Percentiles rank a stretch among this genome's conserved stretches.
These are phyloP conservation scores for Calonectria hawksworthii DNA, from an alignment of 2,329 filamentous ascomycete genomes.

Conservation along the genomic window DNA sequence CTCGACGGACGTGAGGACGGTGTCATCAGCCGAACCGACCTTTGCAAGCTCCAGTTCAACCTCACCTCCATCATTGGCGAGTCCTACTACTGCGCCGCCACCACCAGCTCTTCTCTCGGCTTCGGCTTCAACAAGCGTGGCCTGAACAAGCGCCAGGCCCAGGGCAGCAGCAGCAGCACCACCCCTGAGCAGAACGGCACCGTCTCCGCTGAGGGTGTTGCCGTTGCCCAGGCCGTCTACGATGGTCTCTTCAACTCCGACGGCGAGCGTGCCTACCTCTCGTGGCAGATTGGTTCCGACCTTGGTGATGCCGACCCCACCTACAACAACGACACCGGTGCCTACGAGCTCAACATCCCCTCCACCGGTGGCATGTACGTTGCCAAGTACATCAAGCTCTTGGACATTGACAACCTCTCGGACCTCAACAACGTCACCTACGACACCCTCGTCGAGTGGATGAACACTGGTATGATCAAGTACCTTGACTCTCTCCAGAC, in stretches of 20 bases:
- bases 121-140: constrained; percentile 23
- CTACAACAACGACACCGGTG: constrained; percentile 50
- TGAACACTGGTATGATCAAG: constrained; percentile 60
- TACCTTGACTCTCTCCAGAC: constrained; percentile 68
- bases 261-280: constrained; percentile 52
- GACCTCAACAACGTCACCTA: constrained; percentile 65
- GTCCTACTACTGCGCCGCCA: constrained; percentile 50
- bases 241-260: constrained; percentile 51
- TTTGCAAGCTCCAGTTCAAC: constrained; percentile 48
- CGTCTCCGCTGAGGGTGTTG: constrained; percentile 51
- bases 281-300: constrained; percentile 51
- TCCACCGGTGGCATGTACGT: constrained; percentile 54
- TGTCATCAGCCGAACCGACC: constrained; percentile 58
- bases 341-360: constrained; percentile 51
- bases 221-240: constrained; percentile 51
- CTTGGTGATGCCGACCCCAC: constrained; percentile 50
- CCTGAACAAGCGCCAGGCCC: constrained; percentile 24
- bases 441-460: constrained; percentile 69
- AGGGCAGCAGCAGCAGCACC: constrained; percentile 42
- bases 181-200: constrained; percentile 51
- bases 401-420: constrained; percentile 57
- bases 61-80: constrained; percentile 49
- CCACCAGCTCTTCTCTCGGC: constrained; percentile 33
- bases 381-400: constrained; percentile 57
- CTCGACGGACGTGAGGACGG: constrained; percentile 69